Base-by-base conservation (phyloP, 352 stramenopile genomes). In the Globisporangium spiculum region DNA sequence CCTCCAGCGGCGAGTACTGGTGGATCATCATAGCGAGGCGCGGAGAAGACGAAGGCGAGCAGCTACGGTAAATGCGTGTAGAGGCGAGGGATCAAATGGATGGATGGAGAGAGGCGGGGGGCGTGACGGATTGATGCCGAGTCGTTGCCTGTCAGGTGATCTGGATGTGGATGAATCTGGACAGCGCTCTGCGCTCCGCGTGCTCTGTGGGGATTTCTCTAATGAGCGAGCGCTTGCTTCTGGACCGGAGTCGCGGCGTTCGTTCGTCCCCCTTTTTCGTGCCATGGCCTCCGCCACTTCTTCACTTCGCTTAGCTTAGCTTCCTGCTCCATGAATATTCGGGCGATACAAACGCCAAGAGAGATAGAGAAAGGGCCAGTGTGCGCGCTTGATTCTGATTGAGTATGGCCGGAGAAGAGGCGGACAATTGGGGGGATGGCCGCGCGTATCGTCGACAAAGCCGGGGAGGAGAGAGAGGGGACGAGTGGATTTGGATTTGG, bases 11-110 rank as follows among this genome's bases (percentile, higher is more conserved):
- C 9, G 58, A 41, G 66, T 71, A 71, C 53, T 58, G 26, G 50
- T 71, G 57, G 46, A 71, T 65, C 66, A 71, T 71, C 66, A 71
- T 71, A 58, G 24, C 36, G 12, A 57, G 20, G 50, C 10, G 50
- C 24, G 52, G 27, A 30, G 27, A 30, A 30, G 27, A 58, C 32
- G 52, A 58, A 32, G 24, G 36, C 24, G 52, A 58, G 52, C 24
- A 58, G 24, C 52, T 58, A 36, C 52, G 6, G 22, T 57, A 8
- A 30, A 36, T 36, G 46, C 24, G 26, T 59, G n/a, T 52, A 48
- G 24, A 53, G 9, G 32, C 10, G n/a, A 44, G 26, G n/a, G 9
- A 27, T 34, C 16, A n/a, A 57, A 32, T 10, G 24, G 26, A 36
- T n/a, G 10, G 53, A 36, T 7, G n/a, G 24, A 32, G 24, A 8